Conservation (phyloP, 2,329 filamentous ascomycete genomes). For the Apiospora marii region DNA sequence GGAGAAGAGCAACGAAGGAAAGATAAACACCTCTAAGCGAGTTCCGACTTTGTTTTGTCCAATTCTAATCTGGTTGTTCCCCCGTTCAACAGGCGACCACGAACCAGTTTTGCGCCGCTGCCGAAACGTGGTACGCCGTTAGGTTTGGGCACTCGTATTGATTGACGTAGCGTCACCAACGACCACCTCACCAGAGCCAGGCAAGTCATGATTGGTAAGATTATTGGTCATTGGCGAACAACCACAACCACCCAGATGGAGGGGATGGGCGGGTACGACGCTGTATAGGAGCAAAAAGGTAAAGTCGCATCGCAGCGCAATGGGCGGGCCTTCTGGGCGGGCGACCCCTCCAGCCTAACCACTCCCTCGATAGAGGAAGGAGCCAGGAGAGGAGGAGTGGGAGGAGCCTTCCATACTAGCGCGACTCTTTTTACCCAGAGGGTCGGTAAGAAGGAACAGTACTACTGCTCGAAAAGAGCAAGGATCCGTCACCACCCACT, state of each 20-base stretch:
- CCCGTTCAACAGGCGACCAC: neutral
- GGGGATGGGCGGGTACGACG: conserved; percentile 10
- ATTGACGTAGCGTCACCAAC: conserved; percentile 2
- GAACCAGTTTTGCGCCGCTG: conserved; percentile 9
- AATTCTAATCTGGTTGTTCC: neutral
- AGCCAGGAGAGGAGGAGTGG: neutral
- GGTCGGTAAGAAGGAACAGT: conserved; percentile 1
- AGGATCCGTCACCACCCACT: neutral
- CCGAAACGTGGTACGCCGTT: conserved; percentile 16
- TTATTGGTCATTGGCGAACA: conserved; percentile 5
- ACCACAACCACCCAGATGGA: conserved; percentile 10
- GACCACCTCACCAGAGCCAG: neutral
- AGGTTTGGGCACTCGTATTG: conserved; percentile 7
- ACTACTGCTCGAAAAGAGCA: neutral
- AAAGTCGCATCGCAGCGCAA: neutral
- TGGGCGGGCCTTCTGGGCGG: neutral
- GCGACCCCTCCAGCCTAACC: neutral
- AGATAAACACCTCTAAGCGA: neutral
- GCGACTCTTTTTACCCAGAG: conserved; percentile 4
- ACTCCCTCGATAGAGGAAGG: neutral
- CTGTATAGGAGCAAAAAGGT: conserved; percentile 8
- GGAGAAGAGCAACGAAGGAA: neutral
- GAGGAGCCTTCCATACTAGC: neutral
- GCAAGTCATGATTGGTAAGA: conserved; percentile 10
- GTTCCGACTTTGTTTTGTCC: neutral